phyloP scores from a whole-genome alignment of 805 yeast genomes.

The Dipodascopsis tothii region DNA sequence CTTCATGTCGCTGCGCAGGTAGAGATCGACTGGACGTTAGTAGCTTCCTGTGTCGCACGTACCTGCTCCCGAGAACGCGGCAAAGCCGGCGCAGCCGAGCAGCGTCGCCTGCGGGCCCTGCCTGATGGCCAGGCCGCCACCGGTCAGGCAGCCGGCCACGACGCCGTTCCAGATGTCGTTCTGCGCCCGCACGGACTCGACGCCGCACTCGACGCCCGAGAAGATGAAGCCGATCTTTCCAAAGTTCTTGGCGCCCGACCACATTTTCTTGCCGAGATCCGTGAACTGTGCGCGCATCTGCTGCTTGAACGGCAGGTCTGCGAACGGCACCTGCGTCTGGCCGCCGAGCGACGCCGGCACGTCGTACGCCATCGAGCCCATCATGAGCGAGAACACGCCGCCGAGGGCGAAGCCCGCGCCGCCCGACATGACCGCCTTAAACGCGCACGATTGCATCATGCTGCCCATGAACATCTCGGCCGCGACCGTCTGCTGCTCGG shows the following conservation, averaged over 20 bases:
- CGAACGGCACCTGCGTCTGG: slow-evolving; percentile 43
- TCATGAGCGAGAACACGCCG: slow-evolving; percentile 90
- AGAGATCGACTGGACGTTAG: slow-evolving; percentile 48
- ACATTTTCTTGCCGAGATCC: slow-evolving; percentile 89
- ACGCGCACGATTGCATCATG: slow-evolving; percentile 88
- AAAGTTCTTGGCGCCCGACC: slow-evolving; percentile 83
- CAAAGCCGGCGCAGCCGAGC: slow-evolving; percentile 95
- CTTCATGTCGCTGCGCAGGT: slow-evolving; percentile 74
- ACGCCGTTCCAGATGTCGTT: slow-evolving; percentile 89
- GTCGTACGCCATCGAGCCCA: slow-evolving; percentile 73
- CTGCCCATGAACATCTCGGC: slow-evolving; percentile 79
- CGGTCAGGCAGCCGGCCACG: slow-evolving; percentile 91
- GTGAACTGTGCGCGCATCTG: slow-evolving; percentile 85
- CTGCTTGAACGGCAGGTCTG: slow-evolving; percentile 83
- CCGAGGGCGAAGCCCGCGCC: slow-evolving; percentile 91
- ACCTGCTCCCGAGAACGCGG: slow-evolving; percentile 81
- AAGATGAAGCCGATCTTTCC: slow-evolving; percentile 88
- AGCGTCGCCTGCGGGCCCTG: slow-evolving; percentile 90
- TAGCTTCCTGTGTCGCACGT: slow-evolving; percentile 3
- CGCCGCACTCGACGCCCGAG: slow-evolving; percentile 85
- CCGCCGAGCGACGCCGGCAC: slow-evolving; percentile 57
- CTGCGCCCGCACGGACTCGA: slow-evolving; percentile 80
- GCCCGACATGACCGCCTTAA: slow-evolving; percentile 84
- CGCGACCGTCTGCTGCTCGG: slow-evolving; percentile 85
- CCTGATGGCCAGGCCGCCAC: slow-evolving; percentile 87